Evolutionary conservation across 1,284 basidiomycete species (phyloP).

Genomic region (Caloboletus firmus): DNA sequence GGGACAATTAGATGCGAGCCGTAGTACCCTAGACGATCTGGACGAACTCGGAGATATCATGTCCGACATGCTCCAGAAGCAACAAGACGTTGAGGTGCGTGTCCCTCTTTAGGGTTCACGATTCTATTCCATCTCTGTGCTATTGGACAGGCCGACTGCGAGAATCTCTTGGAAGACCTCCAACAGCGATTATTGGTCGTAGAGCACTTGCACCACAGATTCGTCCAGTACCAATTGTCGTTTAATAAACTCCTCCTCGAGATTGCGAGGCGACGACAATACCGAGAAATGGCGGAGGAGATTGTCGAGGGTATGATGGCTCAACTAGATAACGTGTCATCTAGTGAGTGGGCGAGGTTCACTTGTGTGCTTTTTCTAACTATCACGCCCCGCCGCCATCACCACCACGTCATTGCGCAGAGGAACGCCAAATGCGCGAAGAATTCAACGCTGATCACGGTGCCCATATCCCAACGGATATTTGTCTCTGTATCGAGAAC

Average conservation of each 20-base stretch:
- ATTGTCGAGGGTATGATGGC: slow-evolving; percentile 64
- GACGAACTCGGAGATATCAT: slow-evolving; percentile 77
- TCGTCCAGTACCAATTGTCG: slow-evolving; percentile 63
- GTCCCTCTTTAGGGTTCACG: neutral
- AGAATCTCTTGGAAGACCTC: slow-evolving; percentile 53
- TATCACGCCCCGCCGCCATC: neutral
- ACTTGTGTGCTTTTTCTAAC: slow-evolving; percentile 1
- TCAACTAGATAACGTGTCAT: slow-evolving; percentile 59
- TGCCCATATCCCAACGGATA: slow-evolving; percentile 68
- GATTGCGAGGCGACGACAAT: slow-evolving; percentile 64
- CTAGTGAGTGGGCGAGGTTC: slow-evolving; percentile 46
- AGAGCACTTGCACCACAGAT: slow-evolving; percentile 62
- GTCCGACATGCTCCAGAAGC: slow-evolving; percentile 68
- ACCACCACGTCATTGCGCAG: slow-evolving; percentile 37
- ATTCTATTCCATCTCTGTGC: neutral
- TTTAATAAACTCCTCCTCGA: slow-evolving; percentile 72
- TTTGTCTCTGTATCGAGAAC: slow-evolving; percentile 72
- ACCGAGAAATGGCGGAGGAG: slow-evolving; percentile 61
- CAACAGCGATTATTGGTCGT: slow-evolving; percentile 60
- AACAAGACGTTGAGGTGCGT: slow-evolving; percentile 63
- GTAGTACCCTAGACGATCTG: slow-evolving; percentile 55
- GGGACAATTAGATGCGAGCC: slow-evolving; percentile 49
- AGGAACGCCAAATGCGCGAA: slow-evolving; percentile 62
- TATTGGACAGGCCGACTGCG: slow-evolving; percentile 46
- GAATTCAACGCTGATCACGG: slow-evolving; percentile 73